A percentile compares a stretch with the other conserved stretches of the same genome.
phyloP scores from a whole-genome alignment of 2,329 filamentous ascomycete genomes.

The Aspergillus chevalieri region DNA sequence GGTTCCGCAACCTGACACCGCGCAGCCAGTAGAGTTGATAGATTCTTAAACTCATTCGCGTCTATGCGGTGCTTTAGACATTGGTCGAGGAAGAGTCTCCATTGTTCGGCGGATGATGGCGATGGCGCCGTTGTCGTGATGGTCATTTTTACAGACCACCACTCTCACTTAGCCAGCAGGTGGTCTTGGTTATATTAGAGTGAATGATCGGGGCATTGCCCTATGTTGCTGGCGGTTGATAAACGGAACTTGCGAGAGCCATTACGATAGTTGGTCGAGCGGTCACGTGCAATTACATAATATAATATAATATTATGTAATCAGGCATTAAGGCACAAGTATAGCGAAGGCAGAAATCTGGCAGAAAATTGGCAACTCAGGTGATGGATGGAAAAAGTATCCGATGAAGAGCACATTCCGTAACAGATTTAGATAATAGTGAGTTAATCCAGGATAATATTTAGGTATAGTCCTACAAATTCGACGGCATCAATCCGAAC shows the following conservation, averaged over 20 bases:
- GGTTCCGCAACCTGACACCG: conserved; percentile 26
- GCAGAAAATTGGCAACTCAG: too few species aligned
- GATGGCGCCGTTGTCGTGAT: not conserved
- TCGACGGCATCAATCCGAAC: too few species aligned
- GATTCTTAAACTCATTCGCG: conserved; percentile 31
- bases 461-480: too few species aligned
- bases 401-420: too few species aligned
- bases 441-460: too few species aligned
- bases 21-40: conserved; percentile 29
- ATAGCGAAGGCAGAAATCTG: too few species aligned
- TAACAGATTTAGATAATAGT: too few species aligned
- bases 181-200: not conserved
- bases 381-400: too few species aligned
- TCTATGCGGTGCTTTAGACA: conserved; percentile 33
- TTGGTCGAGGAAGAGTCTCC: conserved; percentile 32
- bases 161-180: not conserved
- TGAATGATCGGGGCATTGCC: not conserved
- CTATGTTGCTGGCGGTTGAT: not conserved
- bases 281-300: not conserved
- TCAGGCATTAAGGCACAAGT: not conserved
- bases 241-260: not conserved
- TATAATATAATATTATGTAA: not conserved
- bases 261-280: not conserved
- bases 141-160: not conserved
- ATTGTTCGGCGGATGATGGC: conserved; percentile 29